Percentiles rank a stretch among this genome's conserved stretches.
Conservation (phyloP, 108 stramenopile species). For the Mediolabrus comicus region DNA sequence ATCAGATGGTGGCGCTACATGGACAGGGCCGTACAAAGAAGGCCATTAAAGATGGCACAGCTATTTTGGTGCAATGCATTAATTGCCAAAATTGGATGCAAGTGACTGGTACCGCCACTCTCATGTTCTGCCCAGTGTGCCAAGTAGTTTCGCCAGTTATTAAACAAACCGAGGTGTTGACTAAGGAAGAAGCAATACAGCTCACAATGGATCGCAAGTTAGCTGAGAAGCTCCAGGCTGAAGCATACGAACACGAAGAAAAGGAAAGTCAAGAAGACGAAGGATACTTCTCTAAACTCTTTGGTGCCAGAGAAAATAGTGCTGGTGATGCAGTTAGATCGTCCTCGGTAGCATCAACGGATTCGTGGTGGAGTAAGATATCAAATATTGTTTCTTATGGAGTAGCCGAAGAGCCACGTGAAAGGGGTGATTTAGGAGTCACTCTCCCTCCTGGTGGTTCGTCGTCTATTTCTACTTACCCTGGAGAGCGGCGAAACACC, state of each 20-base stretch:
- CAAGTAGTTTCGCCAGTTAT: conserved; percentile 65
- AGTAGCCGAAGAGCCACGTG: conserved; percentile 24
- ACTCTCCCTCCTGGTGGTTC: conserved; percentile 49
- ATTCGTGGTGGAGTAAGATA: conserved; percentile 38
- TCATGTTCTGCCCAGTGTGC: conserved; percentile 85
- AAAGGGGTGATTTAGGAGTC: conserved; percentile 46
- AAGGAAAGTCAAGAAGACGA: conserved; percentile 18
- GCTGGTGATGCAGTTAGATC: conserved; percentile 3
- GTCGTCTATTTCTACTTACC: conserved; percentile 11
- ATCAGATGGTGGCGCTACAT: conserved; percentile 61
- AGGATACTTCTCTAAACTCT: conserved; percentile 37
- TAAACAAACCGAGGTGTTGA: conserved; percentile 45
- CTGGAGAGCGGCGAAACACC: conserved; percentile 20
- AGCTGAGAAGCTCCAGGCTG: conserved; percentile 76
- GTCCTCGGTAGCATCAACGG: conserved; percentile 13
- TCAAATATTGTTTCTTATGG: conserved; percentile 21
- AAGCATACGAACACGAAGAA: conserved; percentile 56
- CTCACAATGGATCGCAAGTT: conserved; percentile 70
- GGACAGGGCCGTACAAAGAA: conserved; percentile 66
- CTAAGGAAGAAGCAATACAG: conserved; percentile 68
- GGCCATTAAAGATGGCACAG: conserved; percentile 74
- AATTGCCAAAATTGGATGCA: conserved; percentile 86
- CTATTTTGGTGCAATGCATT: conserved; percentile 69
- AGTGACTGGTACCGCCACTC: conserved; percentile 63
- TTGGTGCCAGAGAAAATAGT: conserved; percentile 13